phyloP scores from a whole-genome alignment of 768 basidiomycete species.

The Lactarius deliciosus region DNA sequence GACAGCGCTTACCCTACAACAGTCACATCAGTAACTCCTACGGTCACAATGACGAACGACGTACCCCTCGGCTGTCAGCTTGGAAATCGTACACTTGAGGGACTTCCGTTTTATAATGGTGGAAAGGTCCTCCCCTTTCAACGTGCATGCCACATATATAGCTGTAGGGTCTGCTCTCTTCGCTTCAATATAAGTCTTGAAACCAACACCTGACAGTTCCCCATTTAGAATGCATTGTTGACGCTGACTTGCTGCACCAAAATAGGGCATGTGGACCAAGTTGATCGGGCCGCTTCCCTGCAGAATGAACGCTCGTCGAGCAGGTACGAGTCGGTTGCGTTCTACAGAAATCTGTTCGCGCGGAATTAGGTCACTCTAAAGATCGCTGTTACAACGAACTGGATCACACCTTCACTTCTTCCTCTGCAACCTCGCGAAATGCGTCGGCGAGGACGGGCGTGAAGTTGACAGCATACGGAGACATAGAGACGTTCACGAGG shows the following conservation, averaged over 20 bases:
- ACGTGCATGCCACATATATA: conserved; percentile 31
- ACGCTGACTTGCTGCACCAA: conserved; percentile 40
- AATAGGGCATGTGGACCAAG: conserved; percentile 39
- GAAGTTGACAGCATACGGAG: conserved; percentile 40
- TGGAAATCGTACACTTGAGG: conserved; percentile 19
- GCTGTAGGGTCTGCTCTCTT: conserved; percentile 26
- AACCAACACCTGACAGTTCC: conserved; percentile 31
- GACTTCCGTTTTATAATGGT: conserved; percentile 18
- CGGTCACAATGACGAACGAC: neutral
- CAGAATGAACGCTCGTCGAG: conserved; percentile 40
- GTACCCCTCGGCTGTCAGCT: conserved; percentile 24
- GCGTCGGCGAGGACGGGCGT: conserved; percentile 36
- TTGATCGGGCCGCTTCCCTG: conserved; percentile 39
- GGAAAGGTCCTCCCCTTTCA: conserved; percentile 24
- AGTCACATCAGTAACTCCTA: neutral
- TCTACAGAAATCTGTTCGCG: conserved; percentile 26
- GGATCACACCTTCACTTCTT: conserved; percentile 38
- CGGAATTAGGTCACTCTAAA: neutral
- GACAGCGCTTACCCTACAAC: conserved; percentile 21
- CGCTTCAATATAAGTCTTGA: conserved; percentile 27
- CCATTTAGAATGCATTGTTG: conserved; percentile 41
- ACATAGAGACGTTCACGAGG: conserved; percentile 43
- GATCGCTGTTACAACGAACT: neutral
- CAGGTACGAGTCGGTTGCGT: conserved; percentile 38
- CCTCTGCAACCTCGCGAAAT: conserved; percentile 38